phyloP scores from a whole-genome alignment of 2,329 filamentous ascomycete species.

The Aspergillus glaucus region DNA sequence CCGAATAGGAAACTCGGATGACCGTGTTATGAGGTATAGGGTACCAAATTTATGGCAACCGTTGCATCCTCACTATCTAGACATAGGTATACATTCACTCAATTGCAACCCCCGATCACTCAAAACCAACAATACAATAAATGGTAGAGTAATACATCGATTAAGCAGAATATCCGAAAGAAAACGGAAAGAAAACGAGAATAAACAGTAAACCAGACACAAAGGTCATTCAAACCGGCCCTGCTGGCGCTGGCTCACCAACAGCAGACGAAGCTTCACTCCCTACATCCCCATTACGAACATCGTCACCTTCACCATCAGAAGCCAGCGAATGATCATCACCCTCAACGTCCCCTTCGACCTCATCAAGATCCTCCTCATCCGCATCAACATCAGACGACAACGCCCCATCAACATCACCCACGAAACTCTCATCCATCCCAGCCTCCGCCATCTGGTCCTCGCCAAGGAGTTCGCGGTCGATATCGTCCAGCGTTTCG shows the following conservation, averaged over 20 bases:
- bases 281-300: constrained; percentile 25
- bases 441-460: constrained; percentile 17
- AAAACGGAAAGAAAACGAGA: too few relatives aligned
- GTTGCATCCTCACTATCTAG: too few relatives aligned
- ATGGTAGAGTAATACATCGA: too few relatives aligned
- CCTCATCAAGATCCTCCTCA: constrained; percentile 34
- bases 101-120: too few relatives aligned
- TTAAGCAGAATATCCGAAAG: too few relatives aligned
- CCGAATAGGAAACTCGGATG: too few relatives aligned
- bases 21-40: too few relatives aligned
- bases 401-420: constrained; percentile 17
- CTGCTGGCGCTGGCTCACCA: constrained; percentile 7
- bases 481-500: constrained; percentile 30
- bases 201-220: too few relatives aligned
- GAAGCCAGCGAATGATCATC: constrained; percentile 29
- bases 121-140: too few relatives aligned
- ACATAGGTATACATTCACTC: too few relatives aligned
- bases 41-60: too few relatives aligned
- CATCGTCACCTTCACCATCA: constrained; percentile 11
- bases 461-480: constrained; percentile 33
- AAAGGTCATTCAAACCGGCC: neutral
- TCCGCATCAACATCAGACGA: constrained; percentile 26
- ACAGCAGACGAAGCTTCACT: constrained; percentile 27
- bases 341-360: constrained; percentile 20
- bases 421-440: constrained; percentile 22